Conservation (phyloP, 371 early-diverging fungal species). For the Coemansia sp. region DNA sequence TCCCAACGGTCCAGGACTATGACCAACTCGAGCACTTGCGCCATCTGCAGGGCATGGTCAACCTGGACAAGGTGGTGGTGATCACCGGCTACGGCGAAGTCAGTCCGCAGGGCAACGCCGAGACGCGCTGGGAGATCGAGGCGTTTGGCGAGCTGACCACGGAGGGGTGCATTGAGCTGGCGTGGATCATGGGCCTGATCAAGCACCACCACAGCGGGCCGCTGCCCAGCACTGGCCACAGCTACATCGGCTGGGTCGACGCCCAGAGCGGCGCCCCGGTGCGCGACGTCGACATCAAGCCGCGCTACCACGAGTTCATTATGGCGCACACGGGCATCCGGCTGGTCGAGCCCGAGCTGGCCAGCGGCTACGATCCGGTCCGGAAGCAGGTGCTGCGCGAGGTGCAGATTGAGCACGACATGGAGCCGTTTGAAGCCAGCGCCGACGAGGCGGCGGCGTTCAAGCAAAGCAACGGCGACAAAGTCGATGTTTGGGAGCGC, state of each 20-base stretch:
- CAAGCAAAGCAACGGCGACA: slow-evolving; percentile 79
- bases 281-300: too few relatives aligned
- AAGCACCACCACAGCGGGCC: too few relatives aligned
- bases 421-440: too few relatives aligned
- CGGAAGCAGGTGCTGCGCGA: too few relatives aligned
- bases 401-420: too few relatives aligned
- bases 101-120: slow-evolving; percentile 88
- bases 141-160: slow-evolving; percentile 86
- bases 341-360: slow-evolving; percentile 86
- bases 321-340: slow-evolving; percentile 92
- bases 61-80: slow-evolving; percentile 89
- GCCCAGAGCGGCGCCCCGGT: too few relatives aligned
- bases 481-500: slow-evolving; percentile 73
- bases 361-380: too few relatives aligned
- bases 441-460: too few relatives aligned
- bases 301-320: slow-evolving; percentile 88
- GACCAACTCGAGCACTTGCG: slow-evolving; percentile 64
- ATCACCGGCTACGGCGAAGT: slow-evolving; percentile 94
- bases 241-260: too few relatives aligned
- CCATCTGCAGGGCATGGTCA: slow-evolving; percentile 82
- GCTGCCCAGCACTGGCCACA: too few relatives aligned
- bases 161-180: slow-evolving; percentile 94
- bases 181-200: slow-evolving; percentile 94
- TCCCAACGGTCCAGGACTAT: slow-evolving; percentile 70
- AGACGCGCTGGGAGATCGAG: slow-evolving; percentile 97